Base-by-base conservation (phyloP, 176 grass and related monocot species). In the Juncus effusus region DNA sequence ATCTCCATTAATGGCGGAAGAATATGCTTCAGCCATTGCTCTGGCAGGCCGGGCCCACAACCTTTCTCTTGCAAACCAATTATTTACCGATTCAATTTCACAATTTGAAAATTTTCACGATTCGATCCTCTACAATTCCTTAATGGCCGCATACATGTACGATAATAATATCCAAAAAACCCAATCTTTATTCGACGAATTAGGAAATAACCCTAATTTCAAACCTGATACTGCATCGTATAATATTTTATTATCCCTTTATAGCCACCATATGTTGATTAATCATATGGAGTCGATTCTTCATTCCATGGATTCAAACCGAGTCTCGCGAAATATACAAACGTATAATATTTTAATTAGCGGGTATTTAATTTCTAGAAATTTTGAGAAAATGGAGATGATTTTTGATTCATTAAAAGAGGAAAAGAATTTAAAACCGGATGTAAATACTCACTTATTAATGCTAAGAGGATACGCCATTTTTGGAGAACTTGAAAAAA, bases 211-310 rank as follows among this genome's bases (percentile, higher is more conserved):
- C 54, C 16, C 62, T 39, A 57, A 47, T 40, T 78, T 54, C 55
- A 41, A 60, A 3, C 81, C 65, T 14, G 72, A 59, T 55, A 74
- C 45, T 51, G 69, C 74, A 13, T 74, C 61, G 37, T 84, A 79
- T 16, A 84, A 79, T 42, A 79, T 84, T 61, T 69, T 84, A n/a
- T 62, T 84, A 9, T 79, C 76, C 28, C 37, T 84, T 35, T 84
- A 74, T 74, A 38, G 69, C 61, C 75, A 45, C 15, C 58, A 14
- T 56, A 70, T 53, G 41, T 77, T 84, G 38, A 28, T 79, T 3
- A 50, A 79, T 39, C 62, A 79, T 36, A 78, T 84, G 70, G 81
- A 84, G 56, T 60, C 56, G 14, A 69, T 79, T 36, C 81, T 79
- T 13, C 16, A n/a, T 45, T 61, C 44, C 14, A 74, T 84, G 39